phyloP scores from a whole-genome alignment of 768 basidiomycete genomes.

The Coprinopsis strossmayeri region DNA sequence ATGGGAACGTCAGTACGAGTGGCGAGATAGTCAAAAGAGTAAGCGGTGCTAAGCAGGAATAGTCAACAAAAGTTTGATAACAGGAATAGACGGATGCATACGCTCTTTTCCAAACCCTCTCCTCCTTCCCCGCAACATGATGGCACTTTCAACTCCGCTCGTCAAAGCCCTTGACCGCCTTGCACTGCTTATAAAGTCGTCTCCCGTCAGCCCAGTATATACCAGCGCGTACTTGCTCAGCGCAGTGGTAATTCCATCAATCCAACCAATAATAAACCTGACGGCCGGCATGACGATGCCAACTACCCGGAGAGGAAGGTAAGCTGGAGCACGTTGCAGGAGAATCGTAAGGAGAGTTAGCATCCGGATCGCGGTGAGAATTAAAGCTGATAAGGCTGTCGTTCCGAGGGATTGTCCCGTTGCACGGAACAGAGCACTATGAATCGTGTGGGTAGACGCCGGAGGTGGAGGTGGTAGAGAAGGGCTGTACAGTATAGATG shows the following conservation, averaged over 20 bases:
- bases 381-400: slow-evolving; percentile 67
- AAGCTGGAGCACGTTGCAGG: slow-evolving; percentile 49
- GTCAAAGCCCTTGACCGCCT: slow-evolving; percentile 43
- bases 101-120: slow-evolving; percentile 53
- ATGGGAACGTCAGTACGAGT: slow-evolving; percentile 73
- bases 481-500: slow-evolving; percentile 21
- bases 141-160: slow-evolving; percentile 18
- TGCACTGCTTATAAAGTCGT: slow-evolving; percentile 55
- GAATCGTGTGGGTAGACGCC: slow-evolving; percentile 64
- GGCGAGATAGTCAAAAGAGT: slow-evolving; percentile 73
- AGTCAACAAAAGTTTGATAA: too few species aligned
- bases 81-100: too few species aligned
- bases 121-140: slow-evolving; percentile 12
- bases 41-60: slow-evolving; percentile 44
- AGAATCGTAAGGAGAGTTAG: slow-evolving; percentile 43
- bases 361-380: slow-evolving; percentile 65
- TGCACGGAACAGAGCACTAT: slow-evolving; percentile 71
- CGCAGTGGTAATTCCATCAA: slow-evolving; percentile 45
- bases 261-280: slow-evolving; percentile 47
- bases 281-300: slow-evolving; percentile 37
- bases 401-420: slow-evolving; percentile 79
- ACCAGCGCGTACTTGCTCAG: slow-evolving; percentile 58
- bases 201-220: slow-evolving; percentile 73
- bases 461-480: slow-evolving; percentile 37
- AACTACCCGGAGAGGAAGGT: slow-evolving; percentile 40